Percentiles rank a stretch among this genome's conserved stretches.
Conservation (phyloP, 2,329 filamentous ascomycete genomes). For the Cladophialophora carrionii region DNA sequence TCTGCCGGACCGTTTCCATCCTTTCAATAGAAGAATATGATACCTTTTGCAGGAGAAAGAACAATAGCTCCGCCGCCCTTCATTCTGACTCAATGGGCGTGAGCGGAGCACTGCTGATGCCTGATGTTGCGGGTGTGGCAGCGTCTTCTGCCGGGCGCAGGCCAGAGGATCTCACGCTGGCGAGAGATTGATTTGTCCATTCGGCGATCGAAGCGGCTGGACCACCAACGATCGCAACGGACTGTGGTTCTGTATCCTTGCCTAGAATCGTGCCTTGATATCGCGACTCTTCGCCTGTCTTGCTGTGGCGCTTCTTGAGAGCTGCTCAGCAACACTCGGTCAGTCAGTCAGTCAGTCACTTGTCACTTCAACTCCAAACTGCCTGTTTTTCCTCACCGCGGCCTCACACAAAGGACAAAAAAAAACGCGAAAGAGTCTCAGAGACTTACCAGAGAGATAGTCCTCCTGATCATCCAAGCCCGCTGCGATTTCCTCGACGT, state of each 20-base stretch:
- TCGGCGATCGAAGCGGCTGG: slow-evolving; percentile 67
- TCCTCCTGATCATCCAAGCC: slow-evolving; percentile 63
- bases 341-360: slow-evolving; percentile 15
- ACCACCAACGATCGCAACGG: slow-evolving; percentile 78
- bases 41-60: neutral
- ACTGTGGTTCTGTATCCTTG: slow-evolving; percentile 68
- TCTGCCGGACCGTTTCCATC: neutral
- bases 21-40: neutral
- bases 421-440: neutral
- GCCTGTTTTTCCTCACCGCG: neutral
- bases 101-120: slow-evolving; percentile 34
- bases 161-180: slow-evolving; percentile 5
- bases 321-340: slow-evolving; percentile 50
- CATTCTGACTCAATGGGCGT: slow-evolving; percentile 30
- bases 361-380: slow-evolving; percentile 16
- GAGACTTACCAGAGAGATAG: slow-evolving; percentile 65
- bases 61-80: slow-evolving; percentile 1
- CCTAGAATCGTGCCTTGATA: slow-evolving; percentile 85
- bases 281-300: slow-evolving; percentile 81
- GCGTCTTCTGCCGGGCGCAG: slow-evolving; percentile 10
- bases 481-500: slow-evolving; percentile 54
- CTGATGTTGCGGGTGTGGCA: slow-evolving; percentile 34
- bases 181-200: slow-evolving; percentile 54
- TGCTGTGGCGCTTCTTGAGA: slow-evolving; percentile 90
- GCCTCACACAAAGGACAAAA: neutral